A percentile compares a stretch with the other conserved stretches of the same genome.
These are phyloP conservation scores for Prunus dulcis DNA, from an alignment of 306 rosid species.

Conservation along the genomic window DNA sequence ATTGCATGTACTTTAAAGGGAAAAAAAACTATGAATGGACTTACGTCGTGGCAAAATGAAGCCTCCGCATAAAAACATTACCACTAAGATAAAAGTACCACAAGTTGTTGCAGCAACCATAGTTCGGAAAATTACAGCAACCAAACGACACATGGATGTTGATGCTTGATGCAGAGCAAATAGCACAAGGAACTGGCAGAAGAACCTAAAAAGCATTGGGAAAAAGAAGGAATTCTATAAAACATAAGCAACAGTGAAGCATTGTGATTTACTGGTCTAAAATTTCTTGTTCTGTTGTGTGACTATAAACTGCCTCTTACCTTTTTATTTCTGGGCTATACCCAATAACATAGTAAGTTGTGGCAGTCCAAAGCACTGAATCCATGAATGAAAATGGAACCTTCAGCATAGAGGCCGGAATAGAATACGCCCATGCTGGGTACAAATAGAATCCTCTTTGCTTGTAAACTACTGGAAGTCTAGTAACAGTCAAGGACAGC, in stretches of 20 bases:
- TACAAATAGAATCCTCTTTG: conserved; percentile 29
- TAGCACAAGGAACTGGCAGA: conserved; percentile 31
- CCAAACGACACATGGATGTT: conserved; percentile 32
- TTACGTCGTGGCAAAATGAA: conserved; percentile 32
- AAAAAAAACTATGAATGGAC: neutral
- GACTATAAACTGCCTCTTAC: conserved; percentile 8
- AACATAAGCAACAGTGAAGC: neutral
- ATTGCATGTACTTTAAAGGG: neutral
- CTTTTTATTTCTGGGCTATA: conserved; percentile 37
- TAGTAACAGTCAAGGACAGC: conserved; percentile 60
- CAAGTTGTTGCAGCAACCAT: conserved; percentile 19
- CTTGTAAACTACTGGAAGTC: conserved; percentile 46
- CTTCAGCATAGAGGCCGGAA: conserved; percentile 32
- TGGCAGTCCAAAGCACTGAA: conserved; percentile 28
- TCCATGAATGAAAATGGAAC: conserved; percentile 32
- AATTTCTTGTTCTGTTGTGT: neutral
- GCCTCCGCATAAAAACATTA: conserved; percentile 30
- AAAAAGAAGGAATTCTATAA: neutral
- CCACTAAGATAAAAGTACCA: conserved; percentile 17
- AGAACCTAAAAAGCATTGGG: conserved; percentile 26
- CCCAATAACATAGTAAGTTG: conserved; percentile 37
- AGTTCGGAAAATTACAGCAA: conserved; percentile 34
- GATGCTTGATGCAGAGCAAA: conserved; percentile 30
- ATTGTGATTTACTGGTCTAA: neutral
- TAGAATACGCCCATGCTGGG: conserved; percentile 41